Evolutionary conservation across 192 early-diverging fungal genomes (phyloP).

Genomic region (Dispira parvispora): DNA sequence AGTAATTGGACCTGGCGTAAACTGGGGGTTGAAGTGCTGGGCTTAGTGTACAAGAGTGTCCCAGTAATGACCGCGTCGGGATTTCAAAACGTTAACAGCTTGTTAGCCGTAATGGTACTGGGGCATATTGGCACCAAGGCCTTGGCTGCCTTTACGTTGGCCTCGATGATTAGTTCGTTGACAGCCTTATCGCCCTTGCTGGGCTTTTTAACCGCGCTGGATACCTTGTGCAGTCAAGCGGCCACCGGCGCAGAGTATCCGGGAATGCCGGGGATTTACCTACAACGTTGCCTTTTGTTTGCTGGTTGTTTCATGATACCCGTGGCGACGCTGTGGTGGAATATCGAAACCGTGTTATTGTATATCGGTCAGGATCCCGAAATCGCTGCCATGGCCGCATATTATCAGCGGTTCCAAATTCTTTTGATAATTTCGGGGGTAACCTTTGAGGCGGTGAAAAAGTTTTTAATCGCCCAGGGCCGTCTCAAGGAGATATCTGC

Average conservation of each 20-base stretch:
- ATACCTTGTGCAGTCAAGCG: slow-evolving; percentile 43
- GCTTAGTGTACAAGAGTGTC: not conserved
- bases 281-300: slow-evolving; percentile 53
- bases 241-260: slow-evolving; percentile 34
- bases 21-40: not conserved
- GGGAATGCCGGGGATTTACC: slow-evolving; percentile 33
- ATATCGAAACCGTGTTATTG: slow-evolving; percentile 40
- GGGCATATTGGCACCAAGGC: slow-evolving; percentile 19
- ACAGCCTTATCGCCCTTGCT: slow-evolving; percentile 25
- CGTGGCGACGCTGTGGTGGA: slow-evolving; percentile 45
- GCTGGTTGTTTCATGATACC: slow-evolving; percentile 44
- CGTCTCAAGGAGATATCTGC: not conserved
- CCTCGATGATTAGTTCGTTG: slow-evolving; percentile 21
- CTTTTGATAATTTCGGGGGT: slow-evolving; percentile 41
- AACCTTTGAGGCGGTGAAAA: slow-evolving; percentile 52
- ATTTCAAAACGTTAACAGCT: not conserved
- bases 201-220: slow-evolving; percentile 41
- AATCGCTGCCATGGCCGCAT: slow-evolving; percentile 22
- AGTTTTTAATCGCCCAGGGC: slow-evolving; percentile 63
- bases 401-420: slow-evolving; percentile 15
- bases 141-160: slow-evolving; percentile 34
- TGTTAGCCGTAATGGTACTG: not conserved
- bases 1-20: not conserved
- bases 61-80: not conserved
- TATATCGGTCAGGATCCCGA: slow-evolving; percentile 45